Evolutionary conservation across 768 basidiomycete genomes (phyloP), one percentile per base, ranked within the genome.

Genomic region (Hortiboletus flavorubellus): DNA sequence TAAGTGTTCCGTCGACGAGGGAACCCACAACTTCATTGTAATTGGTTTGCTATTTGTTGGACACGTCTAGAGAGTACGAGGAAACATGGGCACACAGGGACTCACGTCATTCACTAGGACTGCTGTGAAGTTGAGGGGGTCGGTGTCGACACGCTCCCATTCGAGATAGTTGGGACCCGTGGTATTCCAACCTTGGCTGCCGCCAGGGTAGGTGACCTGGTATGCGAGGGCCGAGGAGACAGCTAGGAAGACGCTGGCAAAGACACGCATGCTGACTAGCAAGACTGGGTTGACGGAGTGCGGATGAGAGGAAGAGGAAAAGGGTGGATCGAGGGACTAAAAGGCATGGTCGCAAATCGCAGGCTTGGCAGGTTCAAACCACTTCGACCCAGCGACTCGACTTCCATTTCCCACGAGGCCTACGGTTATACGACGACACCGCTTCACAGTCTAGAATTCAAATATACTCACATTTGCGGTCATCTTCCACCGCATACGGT

Each of bases 131-230:
- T 81, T 90, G 49, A 53, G 26, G 0, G 79, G 71, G 66, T 95
- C 93, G 9, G 87, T 89, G 50, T 59, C 55, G 55, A 91, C 91
- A 6, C 78, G 78, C 2, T 68, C 46, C 91, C 91, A 95, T 7
- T 72, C 54, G 52, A 91, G 72, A 15, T 73, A 76, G 61, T 69
- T 85, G 49, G 76, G 62, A 39, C 81, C 85, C 29, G 68, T 66
- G 65, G 76, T 78, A 31, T 77, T 78, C 91, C 90, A 92, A 46
- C 78, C 80, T 23, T 75, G 57, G 40, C 64, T 57, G 5, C 51
- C 53, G 55, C 67, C 75, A 42, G 89, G 88, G 49, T 65, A 70
- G 42, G 76, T 80, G 68, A 93, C 81, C 53, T 67, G 53, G 74
- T 86, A 86, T n/a, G 87, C 91, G 53, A 79, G 71, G 38, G 80